These are phyloP conservation scores for Chimonanthus salicifolius DNA, from an alignment of 164 flowering plant species.

Conservation along the genomic window DNA sequence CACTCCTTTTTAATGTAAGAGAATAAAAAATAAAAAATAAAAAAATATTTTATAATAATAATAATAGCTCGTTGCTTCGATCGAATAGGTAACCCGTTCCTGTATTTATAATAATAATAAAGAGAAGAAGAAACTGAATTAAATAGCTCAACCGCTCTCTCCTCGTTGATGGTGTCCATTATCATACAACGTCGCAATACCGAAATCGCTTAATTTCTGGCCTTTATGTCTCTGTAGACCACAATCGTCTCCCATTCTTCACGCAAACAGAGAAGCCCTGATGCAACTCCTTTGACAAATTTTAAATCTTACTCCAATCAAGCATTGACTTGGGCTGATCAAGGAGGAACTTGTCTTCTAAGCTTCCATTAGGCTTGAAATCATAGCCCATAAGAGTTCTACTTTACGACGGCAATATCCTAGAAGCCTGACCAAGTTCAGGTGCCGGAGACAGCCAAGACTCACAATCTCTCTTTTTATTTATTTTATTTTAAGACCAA, in stretches of 20 bases:
- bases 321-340: constrained; percentile 29
- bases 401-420: constrained; percentile 23
- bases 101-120: no score
- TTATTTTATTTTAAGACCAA: no score
- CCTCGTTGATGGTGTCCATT: constrained; percentile 13
- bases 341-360: constrained; percentile 26
- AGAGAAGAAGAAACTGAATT: no score
- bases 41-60: no score
- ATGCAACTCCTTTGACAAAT: constrained; percentile 34
- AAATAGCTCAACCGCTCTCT: no score
- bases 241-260: constrained; percentile 33
- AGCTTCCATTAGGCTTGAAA: constrained; percentile 47
- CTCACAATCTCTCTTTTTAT: constrained; percentile 18
- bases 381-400: constrained; percentile 21
- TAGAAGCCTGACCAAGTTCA: constrained; percentile 39
- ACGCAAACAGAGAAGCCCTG: constrained; percentile 17
- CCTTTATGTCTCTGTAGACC: constrained; percentile 38
- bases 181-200: neutral
- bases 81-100: no score
- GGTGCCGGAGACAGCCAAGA: constrained; percentile 43
- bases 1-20: no score
- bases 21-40: no score
- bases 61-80: no score
- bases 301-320: constrained; percentile 31
- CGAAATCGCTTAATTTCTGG: constrained; percentile 25